Conservation (phyloP, 495 filamentous ascomycete genomes). For the Aspergillus sparsus region DNA sequence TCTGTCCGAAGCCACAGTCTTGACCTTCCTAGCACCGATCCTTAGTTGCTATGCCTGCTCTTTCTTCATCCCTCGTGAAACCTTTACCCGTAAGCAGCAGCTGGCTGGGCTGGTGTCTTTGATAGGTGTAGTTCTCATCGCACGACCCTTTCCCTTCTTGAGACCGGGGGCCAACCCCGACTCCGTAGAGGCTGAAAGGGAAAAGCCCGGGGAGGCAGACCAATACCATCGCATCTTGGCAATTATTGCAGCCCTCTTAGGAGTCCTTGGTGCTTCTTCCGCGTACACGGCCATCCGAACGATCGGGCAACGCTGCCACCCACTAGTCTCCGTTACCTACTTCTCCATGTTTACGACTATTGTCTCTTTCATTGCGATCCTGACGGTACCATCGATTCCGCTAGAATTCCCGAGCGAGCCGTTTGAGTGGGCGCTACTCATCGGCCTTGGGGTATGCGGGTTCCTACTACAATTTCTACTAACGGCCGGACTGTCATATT, state of each 20-base stretch:
- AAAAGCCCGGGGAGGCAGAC: conserved; percentile 36
- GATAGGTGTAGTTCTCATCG: conserved; percentile 81
- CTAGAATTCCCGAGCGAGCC: conserved; percentile 62
- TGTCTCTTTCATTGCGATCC: conserved; percentile 61
- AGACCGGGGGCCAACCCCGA: conserved; percentile 14
- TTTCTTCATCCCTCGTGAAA: conserved; percentile 68
- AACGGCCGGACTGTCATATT: conserved; percentile 74
- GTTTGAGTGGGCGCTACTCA: conserved; percentile 70
- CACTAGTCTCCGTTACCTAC: conserved; percentile 84
- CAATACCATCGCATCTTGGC: conserved; percentile 68
- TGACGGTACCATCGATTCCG: conserved; percentile 56
- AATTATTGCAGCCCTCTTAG: conserved; percentile 71
- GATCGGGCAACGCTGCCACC: conserved; percentile 83
- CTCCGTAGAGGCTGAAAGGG: conserved; percentile 19
- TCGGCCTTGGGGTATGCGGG: conserved; percentile 71
- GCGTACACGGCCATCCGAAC: conserved; percentile 81
- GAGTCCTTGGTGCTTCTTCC: conserved; percentile 75
- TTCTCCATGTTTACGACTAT: conserved; percentile 72
- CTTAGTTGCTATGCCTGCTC: conserved; percentile 84
- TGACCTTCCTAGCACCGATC: conserved; percentile 85
- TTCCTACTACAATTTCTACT: conserved; percentile 86
- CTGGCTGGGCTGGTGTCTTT: conserved; percentile 75
- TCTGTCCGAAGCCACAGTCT: conserved; percentile 86
- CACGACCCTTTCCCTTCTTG: conserved; percentile 60
- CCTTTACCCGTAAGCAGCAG: conserved; percentile 77